These are phyloP conservation scores for Ceratocystis albifundus DNA, from an alignment of 2,329 filamentous ascomycete species.

Conservation along the genomic window DNA sequence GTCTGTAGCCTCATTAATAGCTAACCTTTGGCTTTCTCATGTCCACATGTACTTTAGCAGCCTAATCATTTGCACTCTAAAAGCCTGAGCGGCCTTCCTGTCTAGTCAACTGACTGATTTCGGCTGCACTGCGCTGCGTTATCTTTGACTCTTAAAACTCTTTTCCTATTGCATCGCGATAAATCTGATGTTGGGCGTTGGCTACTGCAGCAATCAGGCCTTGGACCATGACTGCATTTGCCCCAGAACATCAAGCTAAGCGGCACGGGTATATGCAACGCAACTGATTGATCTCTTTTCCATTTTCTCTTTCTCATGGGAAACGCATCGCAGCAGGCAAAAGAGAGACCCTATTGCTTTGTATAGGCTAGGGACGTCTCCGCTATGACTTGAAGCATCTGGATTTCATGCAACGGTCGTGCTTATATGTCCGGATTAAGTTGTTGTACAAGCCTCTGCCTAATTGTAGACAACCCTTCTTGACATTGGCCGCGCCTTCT, in stretches of 20 bases:
- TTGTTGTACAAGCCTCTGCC: background rate
- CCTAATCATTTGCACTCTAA: background rate
- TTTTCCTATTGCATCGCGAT: background rate
- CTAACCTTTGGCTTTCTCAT: background rate
- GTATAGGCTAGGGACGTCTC: background rate
- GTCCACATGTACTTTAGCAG: background rate
- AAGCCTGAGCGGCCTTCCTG: background rate
- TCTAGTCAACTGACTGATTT: background rate
- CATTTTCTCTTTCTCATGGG: background rate
- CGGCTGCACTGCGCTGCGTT: background rate
- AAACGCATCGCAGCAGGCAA: background rate
- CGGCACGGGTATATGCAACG: conserved; percentile 1
- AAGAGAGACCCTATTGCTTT: background rate
- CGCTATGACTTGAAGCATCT: background rate
- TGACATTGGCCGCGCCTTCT: background rate
- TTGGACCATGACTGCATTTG: conserved; percentile 4
- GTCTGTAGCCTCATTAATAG: background rate
- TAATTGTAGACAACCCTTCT: background rate
- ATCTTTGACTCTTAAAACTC: background rate
- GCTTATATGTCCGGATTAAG: background rate
- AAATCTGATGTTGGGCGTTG: conserved; percentile 11
- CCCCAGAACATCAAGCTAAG: conserved; percentile 10
- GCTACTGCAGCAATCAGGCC: conserved; percentile 14
- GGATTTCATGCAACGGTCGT: too few species aligned
- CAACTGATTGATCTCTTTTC: conserved; percentile 4